A percentile compares a stretch with the other conserved stretches of the same genome.
These are phyloP conservation scores for Rhexocercosporidium sp. DNA, from an alignment of 2,329 filamentous ascomycete species.

Conservation along the genomic window DNA sequence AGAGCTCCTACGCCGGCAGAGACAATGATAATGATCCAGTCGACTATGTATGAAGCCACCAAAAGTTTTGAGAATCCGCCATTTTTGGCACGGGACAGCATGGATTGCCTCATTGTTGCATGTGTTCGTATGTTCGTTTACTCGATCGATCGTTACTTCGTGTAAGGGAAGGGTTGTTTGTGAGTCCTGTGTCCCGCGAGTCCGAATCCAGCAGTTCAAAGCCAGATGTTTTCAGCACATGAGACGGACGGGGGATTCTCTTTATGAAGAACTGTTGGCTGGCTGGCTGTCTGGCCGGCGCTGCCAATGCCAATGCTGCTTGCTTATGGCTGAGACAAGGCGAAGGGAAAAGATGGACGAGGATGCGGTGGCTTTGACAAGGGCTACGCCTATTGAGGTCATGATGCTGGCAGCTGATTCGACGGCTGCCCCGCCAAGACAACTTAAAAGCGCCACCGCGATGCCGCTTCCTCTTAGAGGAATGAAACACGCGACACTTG, in stretches of 20 bases:
- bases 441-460: not conserved
- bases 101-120: constrained; percentile 21
- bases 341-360: not conserved
- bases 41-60: constrained; percentile 70
- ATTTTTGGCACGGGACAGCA: constrained; percentile 24
- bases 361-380: not conserved
- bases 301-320: constrained; percentile 4
- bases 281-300: too few species aligned
- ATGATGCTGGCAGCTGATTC: not conserved
- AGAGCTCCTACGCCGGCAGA: constrained; percentile 63
- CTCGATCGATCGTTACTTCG: not conserved
- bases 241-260: not conserved
- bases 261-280: not conserved
- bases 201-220: not conserved
- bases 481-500: not conserved
- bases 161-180: not conserved
- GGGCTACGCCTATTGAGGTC: not conserved
- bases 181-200: not conserved
- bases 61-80: constrained; percentile 44
- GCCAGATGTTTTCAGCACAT: not conserved
- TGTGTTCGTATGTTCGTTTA: not conserved
- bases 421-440: not conserved
- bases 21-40: constrained; percentile 72
- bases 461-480: not conserved
- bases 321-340: not conserved